These are phyloP conservation scores for Fagus sylvatica DNA, from an alignment of 306 rosid species.

Conservation along the genomic window DNA sequence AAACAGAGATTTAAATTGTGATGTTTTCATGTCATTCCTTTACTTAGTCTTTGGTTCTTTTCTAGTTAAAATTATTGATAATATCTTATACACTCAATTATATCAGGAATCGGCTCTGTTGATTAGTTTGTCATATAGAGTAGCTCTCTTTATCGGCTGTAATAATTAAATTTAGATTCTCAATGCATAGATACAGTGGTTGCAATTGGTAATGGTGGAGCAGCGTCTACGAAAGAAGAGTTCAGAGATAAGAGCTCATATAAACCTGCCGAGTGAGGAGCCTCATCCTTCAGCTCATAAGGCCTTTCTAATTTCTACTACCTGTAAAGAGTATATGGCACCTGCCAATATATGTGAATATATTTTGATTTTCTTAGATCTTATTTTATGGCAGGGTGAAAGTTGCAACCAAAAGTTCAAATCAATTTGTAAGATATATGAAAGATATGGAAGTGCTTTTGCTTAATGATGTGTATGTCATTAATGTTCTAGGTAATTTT, in stretches of 20 bases:
- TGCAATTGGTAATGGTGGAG: constrained; percentile 34
- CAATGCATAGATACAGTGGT: constrained; percentile 34
- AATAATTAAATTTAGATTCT: constrained; percentile 26
- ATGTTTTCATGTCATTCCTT: neutral
- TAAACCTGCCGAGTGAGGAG: constrained; percentile 51
- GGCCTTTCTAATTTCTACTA: neutral
- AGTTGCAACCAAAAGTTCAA: constrained; percentile 12
- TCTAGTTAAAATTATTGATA: neutral
- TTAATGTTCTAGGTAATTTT: constrained; percentile 68
- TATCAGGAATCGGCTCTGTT: constrained; percentile 1
- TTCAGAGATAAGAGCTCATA: constrained; percentile 32
- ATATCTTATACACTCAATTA: neutral
- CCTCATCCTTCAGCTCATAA: constrained; percentile 24
- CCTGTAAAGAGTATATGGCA: neutral
- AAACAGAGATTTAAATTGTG: neutral
- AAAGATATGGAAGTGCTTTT: constrained; percentile 67
- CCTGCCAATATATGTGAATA: constrained; percentile 8
- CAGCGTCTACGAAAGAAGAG: constrained; percentile 34
- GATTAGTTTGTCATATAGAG: constrained; percentile 18
- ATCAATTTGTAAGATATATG: constrained; percentile 42
- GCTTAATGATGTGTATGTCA: constrained; percentile 62
- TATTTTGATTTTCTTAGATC: constrained; percentile 13
- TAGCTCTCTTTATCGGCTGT: constrained; percentile 21
- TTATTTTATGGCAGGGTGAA: constrained; percentile 42
- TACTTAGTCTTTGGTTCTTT: neutral